These are phyloP conservation scores for Leishmania gerbilli DNA, from an alignment of 208 protist genomes.

Conservation along the genomic window DNA sequence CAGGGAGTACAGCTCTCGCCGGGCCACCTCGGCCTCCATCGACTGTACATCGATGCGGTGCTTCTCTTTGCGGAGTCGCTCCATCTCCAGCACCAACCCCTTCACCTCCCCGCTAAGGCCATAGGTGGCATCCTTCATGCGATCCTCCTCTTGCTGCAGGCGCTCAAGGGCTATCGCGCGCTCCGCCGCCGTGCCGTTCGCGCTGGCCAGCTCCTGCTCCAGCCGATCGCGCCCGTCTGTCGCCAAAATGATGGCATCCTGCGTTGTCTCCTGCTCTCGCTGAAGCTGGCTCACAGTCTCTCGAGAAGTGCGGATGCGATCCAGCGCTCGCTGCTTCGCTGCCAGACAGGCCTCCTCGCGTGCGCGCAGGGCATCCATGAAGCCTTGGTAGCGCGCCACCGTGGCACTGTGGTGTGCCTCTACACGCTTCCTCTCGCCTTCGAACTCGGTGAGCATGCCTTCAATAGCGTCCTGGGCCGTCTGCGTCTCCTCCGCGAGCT, in stretches of 20 bases:
- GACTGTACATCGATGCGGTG: slow-evolving; percentile 29
- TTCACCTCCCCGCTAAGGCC: slow-evolving; percentile 73
- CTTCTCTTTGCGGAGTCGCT: slow-evolving; percentile 37
- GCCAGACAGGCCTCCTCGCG: slow-evolving; percentile 42
- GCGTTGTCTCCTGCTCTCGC: slow-evolving; percentile 32
- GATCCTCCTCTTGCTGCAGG: slow-evolving; percentile 46
- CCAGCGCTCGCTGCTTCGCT: slow-evolving; percentile 41
- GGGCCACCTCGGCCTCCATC: slow-evolving; percentile 69
- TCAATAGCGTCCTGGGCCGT: slow-evolving; percentile 35
- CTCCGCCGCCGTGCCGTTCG: slow-evolving; percentile 22
- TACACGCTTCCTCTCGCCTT: slow-evolving; percentile 20
- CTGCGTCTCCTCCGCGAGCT: slow-evolving; percentile 19
- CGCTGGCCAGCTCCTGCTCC: slow-evolving; percentile 17
- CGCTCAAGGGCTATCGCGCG: slow-evolving; percentile 22
- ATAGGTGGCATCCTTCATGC: slow-evolving; percentile 67
- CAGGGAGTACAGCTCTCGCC: slow-evolving; percentile 68
- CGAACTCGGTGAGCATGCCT: slow-evolving; percentile 30
- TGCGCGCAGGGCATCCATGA: slow-evolving; percentile 23
- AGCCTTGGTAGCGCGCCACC: slow-evolving; percentile 15
- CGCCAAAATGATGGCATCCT: slow-evolving; percentile 68
- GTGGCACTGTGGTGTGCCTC: slow-evolving; percentile 24
- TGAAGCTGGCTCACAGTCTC: slow-evolving; percentile 26
- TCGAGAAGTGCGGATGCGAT: slow-evolving; percentile 30
- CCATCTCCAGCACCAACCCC: slow-evolving; percentile 66
- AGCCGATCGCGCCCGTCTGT: slow-evolving; percentile 42